Conservation (phyloP, 2,329 filamentous ascomycete species). For the Fusarium sacchari region DNA sequence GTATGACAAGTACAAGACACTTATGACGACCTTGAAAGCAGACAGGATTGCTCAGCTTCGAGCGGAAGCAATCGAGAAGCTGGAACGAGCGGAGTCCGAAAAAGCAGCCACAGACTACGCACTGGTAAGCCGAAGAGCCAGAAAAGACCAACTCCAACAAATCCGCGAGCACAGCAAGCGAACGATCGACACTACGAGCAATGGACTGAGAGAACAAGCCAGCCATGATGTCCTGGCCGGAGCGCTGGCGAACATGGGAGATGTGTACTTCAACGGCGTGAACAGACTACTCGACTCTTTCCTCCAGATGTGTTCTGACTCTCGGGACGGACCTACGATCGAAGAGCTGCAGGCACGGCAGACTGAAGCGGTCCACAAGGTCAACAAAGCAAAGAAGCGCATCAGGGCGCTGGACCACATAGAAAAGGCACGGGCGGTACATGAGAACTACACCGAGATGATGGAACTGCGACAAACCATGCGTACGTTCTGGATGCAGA, state of each 20-base stretch:
- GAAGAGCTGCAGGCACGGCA: not conserved
- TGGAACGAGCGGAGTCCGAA: not conserved
- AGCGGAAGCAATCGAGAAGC: not conserved
- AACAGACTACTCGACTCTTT: not conserved
- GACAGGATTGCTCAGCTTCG: not conserved
- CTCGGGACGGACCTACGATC: fast-evolving
- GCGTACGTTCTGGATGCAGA: not conserved
- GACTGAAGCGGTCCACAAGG: not conserved
- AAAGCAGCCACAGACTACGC: not conserved
- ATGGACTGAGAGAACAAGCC: not conserved
- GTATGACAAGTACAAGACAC: not conserved
- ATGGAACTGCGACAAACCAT: not conserved
- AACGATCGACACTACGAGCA: not conserved
- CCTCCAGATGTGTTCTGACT: not conserved
- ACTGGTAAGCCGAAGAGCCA: not conserved
- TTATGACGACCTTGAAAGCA: fast-evolving
- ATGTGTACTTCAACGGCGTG: not conserved
- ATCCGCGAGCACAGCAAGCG: not conserved
- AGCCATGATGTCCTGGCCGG: not conserved
- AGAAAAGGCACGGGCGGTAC: not conserved
- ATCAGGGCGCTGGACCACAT: not conserved
- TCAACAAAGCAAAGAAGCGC: not conserved
- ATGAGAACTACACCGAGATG: not conserved
- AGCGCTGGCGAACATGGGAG: not conserved
- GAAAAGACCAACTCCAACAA: not conserved